Evolutionary conservation across 768 basidiomycete genomes (phyloP).

Genomic region (Boletus pseudopeckii): DNA sequence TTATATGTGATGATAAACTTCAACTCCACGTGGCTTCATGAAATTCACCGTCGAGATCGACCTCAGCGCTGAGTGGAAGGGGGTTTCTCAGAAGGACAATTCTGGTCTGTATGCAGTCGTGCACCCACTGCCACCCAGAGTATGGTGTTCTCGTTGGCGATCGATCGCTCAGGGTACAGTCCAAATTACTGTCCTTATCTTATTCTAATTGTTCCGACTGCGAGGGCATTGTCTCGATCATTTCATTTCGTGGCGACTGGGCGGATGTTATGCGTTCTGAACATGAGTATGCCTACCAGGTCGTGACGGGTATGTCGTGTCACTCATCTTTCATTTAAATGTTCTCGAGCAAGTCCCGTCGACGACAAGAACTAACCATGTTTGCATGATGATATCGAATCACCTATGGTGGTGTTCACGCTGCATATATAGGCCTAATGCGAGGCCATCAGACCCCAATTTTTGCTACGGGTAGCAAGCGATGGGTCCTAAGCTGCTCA

Average conservation of each 20-base stretch:
- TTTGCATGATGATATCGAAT: background rate
- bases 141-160: background rate
- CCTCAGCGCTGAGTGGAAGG: background rate
- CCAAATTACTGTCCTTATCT: background rate
- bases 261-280: background rate
- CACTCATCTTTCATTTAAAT: background rate
- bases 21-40: background rate
- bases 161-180: background rate
- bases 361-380: background rate
- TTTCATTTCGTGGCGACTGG: background rate
- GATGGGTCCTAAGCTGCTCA: background rate
- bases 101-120: background rate
- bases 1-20: background rate
- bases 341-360: background rate
- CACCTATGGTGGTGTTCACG: background rate
- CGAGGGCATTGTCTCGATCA: background rate
- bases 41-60: background rate
- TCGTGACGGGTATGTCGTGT: background rate
- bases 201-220: background rate
- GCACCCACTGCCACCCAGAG: background rate
- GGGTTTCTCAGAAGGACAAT: background rate
- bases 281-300: background rate
- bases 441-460: too few species aligned
- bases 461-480: background rate
- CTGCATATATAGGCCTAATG: constrained; percentile 1